Conservation (phyloP, 2,329 filamentous ascomycete genomes). For the Aschersonia sp. region DNA sequence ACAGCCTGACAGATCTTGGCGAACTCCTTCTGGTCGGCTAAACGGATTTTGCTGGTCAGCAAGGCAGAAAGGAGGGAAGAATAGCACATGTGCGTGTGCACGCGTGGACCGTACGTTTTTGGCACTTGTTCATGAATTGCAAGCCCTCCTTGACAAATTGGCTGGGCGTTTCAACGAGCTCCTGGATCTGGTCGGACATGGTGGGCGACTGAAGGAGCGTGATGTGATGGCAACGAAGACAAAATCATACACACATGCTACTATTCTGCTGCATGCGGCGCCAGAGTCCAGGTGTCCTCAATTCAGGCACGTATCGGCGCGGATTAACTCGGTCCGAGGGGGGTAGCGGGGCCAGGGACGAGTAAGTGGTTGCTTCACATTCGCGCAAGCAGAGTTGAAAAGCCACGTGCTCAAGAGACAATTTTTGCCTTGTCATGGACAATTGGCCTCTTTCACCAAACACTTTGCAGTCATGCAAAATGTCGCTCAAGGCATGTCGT, state of each 20-base stretch:
- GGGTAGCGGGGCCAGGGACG: background rate
- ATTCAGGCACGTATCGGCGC: background rate
- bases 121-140: slow-evolving; percentile 48
- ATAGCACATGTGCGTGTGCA: background rate
- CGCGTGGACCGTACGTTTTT: slow-evolving; percentile 32
- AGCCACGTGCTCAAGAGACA: no score
- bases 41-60: background rate
- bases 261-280: background rate
- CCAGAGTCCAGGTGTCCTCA: slow-evolving; percentile 4
- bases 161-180: slow-evolving; percentile 53
- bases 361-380: no score
- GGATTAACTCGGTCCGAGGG: slow-evolving; percentile 1
- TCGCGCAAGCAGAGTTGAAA: no score
- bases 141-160: slow-evolving; percentile 50
- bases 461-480: no score
- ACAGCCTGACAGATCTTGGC: slow-evolving; percentile 40
- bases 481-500: no score
- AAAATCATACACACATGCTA: background rate
- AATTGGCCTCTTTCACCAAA: no score
- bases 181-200: slow-evolving; percentile 56
- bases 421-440: no score
- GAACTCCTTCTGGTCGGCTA: slow-evolving; percentile 29
- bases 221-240: background rate
- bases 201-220: slow-evolving; percentile 8
- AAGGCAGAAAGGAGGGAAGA: no score